A percentile compares a stretch with the other conserved stretches of the same genome.
These are phyloP conservation scores for Vitis riparia DNA, from an alignment of 164 flowering plant species.

Conservation along the genomic window DNA sequence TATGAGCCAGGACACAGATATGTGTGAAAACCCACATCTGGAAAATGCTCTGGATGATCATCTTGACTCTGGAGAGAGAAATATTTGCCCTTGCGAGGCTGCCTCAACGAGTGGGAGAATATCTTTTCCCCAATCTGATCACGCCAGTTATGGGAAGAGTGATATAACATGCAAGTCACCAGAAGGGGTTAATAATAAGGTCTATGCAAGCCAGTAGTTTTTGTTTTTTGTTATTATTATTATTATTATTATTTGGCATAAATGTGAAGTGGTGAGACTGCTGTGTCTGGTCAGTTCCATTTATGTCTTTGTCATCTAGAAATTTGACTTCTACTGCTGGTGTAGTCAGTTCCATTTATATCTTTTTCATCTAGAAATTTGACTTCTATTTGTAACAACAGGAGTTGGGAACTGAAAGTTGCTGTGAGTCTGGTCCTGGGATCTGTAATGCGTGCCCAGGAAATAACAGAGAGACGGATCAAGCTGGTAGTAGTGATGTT, in stretches of 20 bases:
- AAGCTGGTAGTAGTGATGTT: slow-evolving; percentile 21
- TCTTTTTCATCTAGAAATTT: slow-evolving; percentile 42
- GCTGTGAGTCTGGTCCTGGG: slow-evolving; percentile 19
- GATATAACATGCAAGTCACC: slow-evolving; percentile 17
- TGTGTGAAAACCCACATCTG: slow-evolving; percentile 37
- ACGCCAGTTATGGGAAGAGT: slow-evolving; percentile 23
- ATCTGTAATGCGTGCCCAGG: slow-evolving; percentile 22
- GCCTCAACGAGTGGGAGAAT: slow-evolving; percentile 39
- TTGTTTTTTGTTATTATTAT: not conserved
- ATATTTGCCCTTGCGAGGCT: slow-evolving; percentile 26
- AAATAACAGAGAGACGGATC: slow-evolving; percentile 11
- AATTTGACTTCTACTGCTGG: slow-evolving; percentile 42
- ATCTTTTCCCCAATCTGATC: slow-evolving; percentile 22
- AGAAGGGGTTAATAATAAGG: slow-evolving; percentile 29
- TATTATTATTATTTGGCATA: not conserved
- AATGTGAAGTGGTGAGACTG: not conserved
- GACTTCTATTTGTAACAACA: slow-evolving; percentile 51
- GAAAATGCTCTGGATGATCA: slow-evolving; percentile 25
- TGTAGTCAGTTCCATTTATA: slow-evolving; percentile 7
- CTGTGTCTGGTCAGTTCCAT: slow-evolving; percentile 7
- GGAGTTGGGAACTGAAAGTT: slow-evolving; percentile 31
- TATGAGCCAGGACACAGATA: slow-evolving; percentile 71
- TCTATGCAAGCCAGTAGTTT: slow-evolving; percentile 13
- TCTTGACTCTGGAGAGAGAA: slow-evolving; percentile 24
- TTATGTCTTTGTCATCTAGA: slow-evolving; percentile 35